Conservation (phyloP, 306 rosid species). For the Quercus glauca region DNA sequence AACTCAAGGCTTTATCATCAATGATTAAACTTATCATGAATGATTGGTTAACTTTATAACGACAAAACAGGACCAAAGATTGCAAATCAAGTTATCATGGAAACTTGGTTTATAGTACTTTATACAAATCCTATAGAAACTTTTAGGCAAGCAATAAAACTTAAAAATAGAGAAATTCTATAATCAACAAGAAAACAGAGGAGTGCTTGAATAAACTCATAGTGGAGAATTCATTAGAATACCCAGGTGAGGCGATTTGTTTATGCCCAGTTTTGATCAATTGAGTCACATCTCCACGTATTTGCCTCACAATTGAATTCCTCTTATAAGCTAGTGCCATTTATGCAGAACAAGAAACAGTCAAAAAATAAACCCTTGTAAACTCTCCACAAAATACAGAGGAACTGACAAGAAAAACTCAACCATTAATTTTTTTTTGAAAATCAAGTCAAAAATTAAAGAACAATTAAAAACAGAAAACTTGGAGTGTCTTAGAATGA, state of each 20-base stretch:
- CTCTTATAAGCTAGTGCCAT: slow-evolving; percentile 37
- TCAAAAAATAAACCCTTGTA: slow-evolving; percentile 18
- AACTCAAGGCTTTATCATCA: neutral
- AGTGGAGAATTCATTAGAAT: neutral
- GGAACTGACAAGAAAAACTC: slow-evolving; percentile 1
- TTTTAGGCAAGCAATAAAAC: neutral
- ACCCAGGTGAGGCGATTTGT: slow-evolving; percentile 60
- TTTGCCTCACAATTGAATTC: slow-evolving; percentile 42
- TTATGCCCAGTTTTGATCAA: slow-evolving; percentile 49
- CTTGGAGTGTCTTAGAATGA: no score
- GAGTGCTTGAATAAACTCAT: neutral
- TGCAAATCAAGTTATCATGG: no score
- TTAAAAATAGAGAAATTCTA: neutral
- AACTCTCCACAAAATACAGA: slow-evolving; percentile 25
- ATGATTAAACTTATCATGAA: neutral
- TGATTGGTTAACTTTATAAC: neutral
- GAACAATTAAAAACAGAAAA: no score
- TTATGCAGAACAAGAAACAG: slow-evolving; percentile 25
- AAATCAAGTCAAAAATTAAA: no score
- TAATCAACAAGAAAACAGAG: neutral
- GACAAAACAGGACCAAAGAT: no score
- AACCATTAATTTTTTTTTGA: neutral
- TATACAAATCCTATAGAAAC: neutral
- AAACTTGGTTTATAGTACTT: no score
- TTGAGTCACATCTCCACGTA: slow-evolving; percentile 51